These are phyloP conservation scores for Ophiosphaerella narmari DNA, from an alignment of 2,329 filamentous ascomycete genomes.

Conservation along the genomic window DNA sequence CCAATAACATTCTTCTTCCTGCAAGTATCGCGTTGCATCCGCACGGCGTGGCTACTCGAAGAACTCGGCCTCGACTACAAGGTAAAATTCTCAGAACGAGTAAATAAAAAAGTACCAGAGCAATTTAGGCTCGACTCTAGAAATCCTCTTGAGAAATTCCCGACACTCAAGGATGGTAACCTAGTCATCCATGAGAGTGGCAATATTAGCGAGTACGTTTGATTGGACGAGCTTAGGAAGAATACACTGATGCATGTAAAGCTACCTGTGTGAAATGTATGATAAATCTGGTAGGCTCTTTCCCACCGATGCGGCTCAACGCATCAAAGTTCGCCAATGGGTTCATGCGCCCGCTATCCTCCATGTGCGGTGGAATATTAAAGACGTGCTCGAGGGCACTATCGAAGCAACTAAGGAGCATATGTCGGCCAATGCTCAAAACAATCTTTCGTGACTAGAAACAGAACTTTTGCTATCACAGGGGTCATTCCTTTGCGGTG, in stretches of 20 bases:
- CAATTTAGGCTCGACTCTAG: constrained; percentile 50
- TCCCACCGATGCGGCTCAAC: constrained; percentile 38
- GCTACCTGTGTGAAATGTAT: constrained; percentile 55
- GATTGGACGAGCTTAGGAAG: background rate
- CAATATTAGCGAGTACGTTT: constrained; percentile 51
- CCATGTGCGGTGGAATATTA: constrained; percentile 52
- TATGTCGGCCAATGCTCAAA: constrained; percentile 50
- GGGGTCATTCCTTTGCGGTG: constrained; percentile 49
- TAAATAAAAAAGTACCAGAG: constrained; percentile 47
- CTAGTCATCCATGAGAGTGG: constrained; percentile 52
- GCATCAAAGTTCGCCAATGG: constrained; percentile 50
- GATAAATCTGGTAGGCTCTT: constrained; percentile 47
- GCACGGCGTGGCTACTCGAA: constrained; percentile 54
- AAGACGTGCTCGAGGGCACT: constrained; percentile 30
- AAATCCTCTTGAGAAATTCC: constrained; percentile 53
- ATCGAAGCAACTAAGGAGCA: constrained; percentile 44
- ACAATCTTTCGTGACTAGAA: constrained; percentile 54
- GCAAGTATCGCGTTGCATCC: constrained; percentile 52
- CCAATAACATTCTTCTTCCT: constrained; percentile 54
- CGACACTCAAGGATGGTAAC: constrained; percentile 50
- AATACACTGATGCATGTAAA: constrained; percentile 15
- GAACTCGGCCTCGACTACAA: constrained; percentile 51
- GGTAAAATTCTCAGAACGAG: constrained; percentile 47
- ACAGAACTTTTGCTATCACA: constrained; percentile 45
- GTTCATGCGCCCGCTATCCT: constrained; percentile 52